These are phyloP conservation scores for Coemansia sp. DNA, from an alignment of 192 early-diverging fungal genomes.

Conservation along the genomic window DNA sequence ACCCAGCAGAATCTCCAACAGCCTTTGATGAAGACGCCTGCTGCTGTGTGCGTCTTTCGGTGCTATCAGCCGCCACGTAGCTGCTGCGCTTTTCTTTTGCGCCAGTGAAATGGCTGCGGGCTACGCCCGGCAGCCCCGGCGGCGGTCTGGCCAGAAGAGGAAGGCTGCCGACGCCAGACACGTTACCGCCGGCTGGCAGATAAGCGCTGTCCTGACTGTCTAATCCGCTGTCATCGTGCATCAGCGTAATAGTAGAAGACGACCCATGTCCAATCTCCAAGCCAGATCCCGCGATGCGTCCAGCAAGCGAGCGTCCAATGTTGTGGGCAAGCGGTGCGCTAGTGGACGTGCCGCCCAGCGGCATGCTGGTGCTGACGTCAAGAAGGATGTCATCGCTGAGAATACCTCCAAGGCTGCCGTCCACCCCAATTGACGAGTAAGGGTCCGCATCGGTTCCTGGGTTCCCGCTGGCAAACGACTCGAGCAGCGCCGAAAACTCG, in stretches of 20 bases:
- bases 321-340: conserved; percentile 20
- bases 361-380: conserved; percentile 14
- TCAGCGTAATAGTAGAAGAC: conserved; percentile 53
- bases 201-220: conserved; percentile 17
- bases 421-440: conserved; percentile 33
- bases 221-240: conserved; percentile 42
- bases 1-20: not conserved
- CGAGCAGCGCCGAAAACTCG: conserved; percentile 52
- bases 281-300: conserved; percentile 5
- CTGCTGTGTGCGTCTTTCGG: not conserved
- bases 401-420: conserved; percentile 19
- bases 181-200: not conserved
- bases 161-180: not conserved
- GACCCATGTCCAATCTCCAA: conserved; percentile 35
- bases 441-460: conserved; percentile 22
- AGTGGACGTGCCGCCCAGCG: conserved; percentile 7
- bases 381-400: conserved; percentile 28
- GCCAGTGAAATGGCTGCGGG: conserved; percentile 18
- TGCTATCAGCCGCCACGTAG: not conserved
- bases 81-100: conserved; percentile 11
- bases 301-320: conserved; percentile 16
- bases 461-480: conserved; percentile 41
- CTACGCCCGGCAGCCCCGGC: conserved; percentile 38
- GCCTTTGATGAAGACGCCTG: not conserved
- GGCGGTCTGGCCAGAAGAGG: conserved; percentile 29